A percentile compares a stretch with the other conserved stretches of the same genome.
phyloP scores from a whole-genome alignment of 2,329 filamentous ascomycete species.

The Cladosporium halotolerans region DNA sequence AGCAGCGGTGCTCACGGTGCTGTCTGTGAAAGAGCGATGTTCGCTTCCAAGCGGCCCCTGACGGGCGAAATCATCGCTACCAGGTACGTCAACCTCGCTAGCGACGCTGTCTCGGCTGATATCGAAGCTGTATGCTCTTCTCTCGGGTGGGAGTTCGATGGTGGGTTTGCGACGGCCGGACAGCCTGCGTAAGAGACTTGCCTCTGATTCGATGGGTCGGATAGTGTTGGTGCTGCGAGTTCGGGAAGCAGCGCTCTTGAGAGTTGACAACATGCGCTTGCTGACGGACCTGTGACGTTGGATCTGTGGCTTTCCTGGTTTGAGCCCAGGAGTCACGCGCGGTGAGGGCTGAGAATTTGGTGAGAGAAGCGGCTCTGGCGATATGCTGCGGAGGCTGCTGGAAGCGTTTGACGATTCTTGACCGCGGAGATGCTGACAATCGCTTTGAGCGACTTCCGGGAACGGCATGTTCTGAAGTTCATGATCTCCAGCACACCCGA shows the following conservation, averaged over 20 bases:
- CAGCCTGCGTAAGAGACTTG: conserved; percentile 24
- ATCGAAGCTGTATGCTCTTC: conserved; percentile 25
- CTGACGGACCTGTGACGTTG: conserved; percentile 29
- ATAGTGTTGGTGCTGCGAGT: conserved; percentile 24
- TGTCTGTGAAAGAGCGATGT: conserved; percentile 22
- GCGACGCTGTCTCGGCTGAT: conserved; percentile 22
- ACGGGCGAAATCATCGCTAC: neutral
- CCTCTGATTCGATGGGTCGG: conserved; percentile 22
- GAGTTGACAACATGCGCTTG: conserved; percentile 30
- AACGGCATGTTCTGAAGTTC: neutral
- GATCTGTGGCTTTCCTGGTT: conserved; percentile 14
- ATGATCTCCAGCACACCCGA: neutral
- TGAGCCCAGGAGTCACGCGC: neutral
- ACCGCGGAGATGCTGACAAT: too few species aligned
- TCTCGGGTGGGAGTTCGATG: conserved; percentile 15
- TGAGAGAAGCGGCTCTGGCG: neutral
- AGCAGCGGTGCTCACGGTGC: conserved; percentile 21
- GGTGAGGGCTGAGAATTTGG: neutral
- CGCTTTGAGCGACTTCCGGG: neutral
- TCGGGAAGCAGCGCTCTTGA: conserved; percentile 29
- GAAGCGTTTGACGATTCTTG: neutral
- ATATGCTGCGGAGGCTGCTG: neutral
- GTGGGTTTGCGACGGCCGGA: conserved; percentile 24
- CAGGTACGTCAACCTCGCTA: neutral
- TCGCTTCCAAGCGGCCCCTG: neutral